phyloP scores from a whole-genome alignment of 257 asterid genomes.

The Salvia miltiorrhiza region DNA sequence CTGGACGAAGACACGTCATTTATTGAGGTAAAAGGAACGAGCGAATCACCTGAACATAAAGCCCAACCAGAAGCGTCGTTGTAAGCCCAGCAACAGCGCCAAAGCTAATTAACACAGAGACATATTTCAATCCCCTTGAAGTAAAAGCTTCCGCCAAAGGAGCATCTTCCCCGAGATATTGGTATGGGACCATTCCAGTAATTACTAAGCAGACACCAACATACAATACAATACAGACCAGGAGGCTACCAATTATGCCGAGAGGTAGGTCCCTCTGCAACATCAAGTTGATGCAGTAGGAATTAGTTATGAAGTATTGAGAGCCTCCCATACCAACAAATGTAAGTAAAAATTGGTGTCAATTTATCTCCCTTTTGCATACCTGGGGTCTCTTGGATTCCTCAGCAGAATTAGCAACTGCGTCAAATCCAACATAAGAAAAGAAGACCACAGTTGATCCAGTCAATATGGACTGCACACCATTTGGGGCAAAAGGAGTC shows the following conservation, averaged over 20 bases:
- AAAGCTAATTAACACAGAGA: conserved; percentile 67
- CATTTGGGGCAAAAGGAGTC: conserved; percentile 83
- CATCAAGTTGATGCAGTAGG: conserved; percentile 22
- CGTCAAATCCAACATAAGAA: conserved; percentile 94
- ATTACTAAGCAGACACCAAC: conserved; percentile 82
- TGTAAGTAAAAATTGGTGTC: neutral
- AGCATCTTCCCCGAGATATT: conserved; percentile 80
- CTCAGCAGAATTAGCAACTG: conserved; percentile 94
- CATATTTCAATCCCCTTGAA: conserved; percentile 63
- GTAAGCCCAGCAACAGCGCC: conserved; percentile 97
- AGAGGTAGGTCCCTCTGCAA: conserved; percentile 82
- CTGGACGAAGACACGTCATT: neutral
- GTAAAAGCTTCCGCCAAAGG: conserved; percentile 85
- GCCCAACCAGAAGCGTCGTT: conserved; percentile 88
- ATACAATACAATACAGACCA: conserved; percentile 64
- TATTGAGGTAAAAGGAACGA: neutral
- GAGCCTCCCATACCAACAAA: neutral
- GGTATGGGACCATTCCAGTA: conserved; percentile 93
- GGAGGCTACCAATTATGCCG: conserved; percentile 88
- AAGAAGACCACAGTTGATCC: conserved; percentile 91
- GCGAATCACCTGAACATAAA: conserved; percentile 74
- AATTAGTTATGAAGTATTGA: conserved; percentile 3
- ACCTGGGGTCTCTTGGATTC: conserved; percentile 91
- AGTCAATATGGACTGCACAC: conserved; percentile 54
- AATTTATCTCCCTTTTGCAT: conserved; percentile 23